phyloP scores from a whole-genome alignment of 1,284 basidiomycete genomes.

The Calocybe gambosa region DNA sequence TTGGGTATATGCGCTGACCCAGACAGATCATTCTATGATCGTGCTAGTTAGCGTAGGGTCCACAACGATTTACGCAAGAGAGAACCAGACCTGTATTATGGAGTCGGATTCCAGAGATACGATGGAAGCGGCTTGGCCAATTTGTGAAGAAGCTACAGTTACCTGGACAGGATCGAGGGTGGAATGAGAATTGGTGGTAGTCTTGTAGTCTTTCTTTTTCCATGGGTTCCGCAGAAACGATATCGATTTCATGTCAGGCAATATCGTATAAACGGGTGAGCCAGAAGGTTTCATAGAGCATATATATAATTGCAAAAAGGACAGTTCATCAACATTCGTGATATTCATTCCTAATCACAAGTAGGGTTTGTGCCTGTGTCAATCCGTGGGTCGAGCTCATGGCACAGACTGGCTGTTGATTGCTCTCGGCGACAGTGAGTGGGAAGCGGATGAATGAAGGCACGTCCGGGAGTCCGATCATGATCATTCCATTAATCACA shows the following conservation, averaged over 20 bases:
- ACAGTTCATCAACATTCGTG: conserved; percentile 11
- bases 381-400: conserved; percentile 7
- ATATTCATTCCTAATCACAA: conserved; percentile 4
- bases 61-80: not conserved
- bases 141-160: conserved; percentile 3
- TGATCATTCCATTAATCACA: conserved; percentile 7
- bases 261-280: not conserved
- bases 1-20: not conserved
- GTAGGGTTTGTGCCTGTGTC: conserved; percentile 26
- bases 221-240: conserved; percentile 29
- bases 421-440: conserved; percentile 6
- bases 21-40: not conserved
- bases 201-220: conserved; percentile 28
- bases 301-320: no score
- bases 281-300: not conserved
- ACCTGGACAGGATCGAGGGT: conserved; percentile 3
- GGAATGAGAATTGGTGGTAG: conserved; percentile 12
- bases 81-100: conserved; percentile 3
- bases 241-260: conserved; percentile 28
- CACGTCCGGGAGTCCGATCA: conserved; percentile 5
- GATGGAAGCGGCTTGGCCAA: conserved; percentile 3
- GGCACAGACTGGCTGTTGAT: conserved; percentile 9
- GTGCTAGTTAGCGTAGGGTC: not conserved
- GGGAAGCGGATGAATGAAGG: conserved; percentile 1
- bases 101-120: conserved; percentile 7